Base-by-base conservation (phyloP, 164 flowering plant genomes). In the Macadamia tetraphylla region DNA sequence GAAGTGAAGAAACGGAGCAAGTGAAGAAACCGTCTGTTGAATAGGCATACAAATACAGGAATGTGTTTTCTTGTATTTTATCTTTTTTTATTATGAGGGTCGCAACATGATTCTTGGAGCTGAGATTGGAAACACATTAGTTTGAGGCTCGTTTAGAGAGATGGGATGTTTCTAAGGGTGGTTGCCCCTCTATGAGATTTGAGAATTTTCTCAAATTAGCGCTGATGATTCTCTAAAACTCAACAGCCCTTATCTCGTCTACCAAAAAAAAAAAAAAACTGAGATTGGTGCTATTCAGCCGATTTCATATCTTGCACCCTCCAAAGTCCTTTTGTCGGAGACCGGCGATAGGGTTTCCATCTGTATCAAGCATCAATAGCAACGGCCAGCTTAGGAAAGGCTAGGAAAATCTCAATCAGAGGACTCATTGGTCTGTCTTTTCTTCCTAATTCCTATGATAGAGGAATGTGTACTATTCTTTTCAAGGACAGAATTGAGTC, bases 1-100 rank as follows among this genome's bases (percentile, higher is more conserved):
- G 86, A 87, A 81, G 88, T 88, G 74, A 86, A 87, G 79, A 87
- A 83, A 68, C 78, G 92, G 55, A 84, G 79, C 77, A 86, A 84
- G 68, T 57, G 60, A 43, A 57, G 30, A 9, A 9, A 3, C 6
- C 29, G 1, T 57, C 23, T 18, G 23, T 55, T 18, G 58, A 29
- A 18, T 18, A 30, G 6, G 18, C 58, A 55, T 57, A 31, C 29
- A 57, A 57, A 23, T 31, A 57, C 23, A 23, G 23, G 23, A 23
- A 23, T 23, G 30, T 23, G 18, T 18, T 9, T 6, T 5, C 6
- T 55, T 18, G 6, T 14, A 18, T 55, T 55, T 57, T 11, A n/a
- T 55, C 17, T 18, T 57, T 57, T 57, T 57, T 57, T 23, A 23
- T 18, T 23, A 23, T n/a, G 60, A 9, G 31, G 60, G 60, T 31